Percentiles rank a stretch among this genome's conserved stretches.
phyloP scores from a whole-genome alignment of 352 stramenopile species.

The Phytopythium boreale region DNA sequence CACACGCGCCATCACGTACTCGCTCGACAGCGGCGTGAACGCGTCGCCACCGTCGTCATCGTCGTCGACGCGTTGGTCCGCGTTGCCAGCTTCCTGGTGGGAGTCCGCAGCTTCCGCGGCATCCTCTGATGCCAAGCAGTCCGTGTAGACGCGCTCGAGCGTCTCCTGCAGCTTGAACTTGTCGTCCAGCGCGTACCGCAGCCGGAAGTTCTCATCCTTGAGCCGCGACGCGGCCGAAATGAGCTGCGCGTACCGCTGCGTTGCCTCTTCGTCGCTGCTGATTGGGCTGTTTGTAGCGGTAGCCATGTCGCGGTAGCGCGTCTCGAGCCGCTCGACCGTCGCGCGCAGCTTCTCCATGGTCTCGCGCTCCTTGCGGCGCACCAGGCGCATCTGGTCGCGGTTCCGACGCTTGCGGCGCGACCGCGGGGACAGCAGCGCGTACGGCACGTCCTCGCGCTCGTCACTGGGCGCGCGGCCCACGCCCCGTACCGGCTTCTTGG shows the following conservation, averaged over 20 bases:
- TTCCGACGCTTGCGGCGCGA: slow-evolving; percentile 49
- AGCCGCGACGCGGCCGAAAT: slow-evolving; percentile 29
- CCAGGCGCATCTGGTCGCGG: slow-evolving; percentile 50
- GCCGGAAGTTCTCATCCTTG: slow-evolving; percentile 42
- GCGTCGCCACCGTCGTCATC: slow-evolving; percentile 13
- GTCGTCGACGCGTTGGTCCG: slow-evolving; percentile 10
- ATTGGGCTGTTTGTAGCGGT: neutral
- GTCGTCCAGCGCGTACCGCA: slow-evolving; percentile 36
- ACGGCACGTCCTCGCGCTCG: slow-evolving; percentile 8
- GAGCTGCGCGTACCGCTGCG: slow-evolving; percentile 33
- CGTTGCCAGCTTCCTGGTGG: neutral
- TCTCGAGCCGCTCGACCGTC: slow-evolving; percentile 44
- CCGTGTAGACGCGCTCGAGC: slow-evolving; percentile 41
- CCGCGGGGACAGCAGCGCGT: slow-evolving; percentile 32
- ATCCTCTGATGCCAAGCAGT: slow-evolving; percentile 15
- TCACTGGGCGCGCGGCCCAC: neutral
- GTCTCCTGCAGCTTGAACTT: slow-evolving; percentile 46
- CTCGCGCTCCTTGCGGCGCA: slow-evolving; percentile 45
- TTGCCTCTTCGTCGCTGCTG: neutral
- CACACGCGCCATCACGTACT: slow-evolving; percentile 18
- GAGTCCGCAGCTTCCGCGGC: slow-evolving; percentile 11
- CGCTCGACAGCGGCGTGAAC: slow-evolving; percentile 22
- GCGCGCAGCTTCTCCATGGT: slow-evolving; percentile 43
- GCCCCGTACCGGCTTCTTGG: neutral
- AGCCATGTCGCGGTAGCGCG: slow-evolving; percentile 20